phyloP scores from a whole-genome alignment of 2,329 filamentous ascomycete species.

The Botrytis cinerea region DNA sequence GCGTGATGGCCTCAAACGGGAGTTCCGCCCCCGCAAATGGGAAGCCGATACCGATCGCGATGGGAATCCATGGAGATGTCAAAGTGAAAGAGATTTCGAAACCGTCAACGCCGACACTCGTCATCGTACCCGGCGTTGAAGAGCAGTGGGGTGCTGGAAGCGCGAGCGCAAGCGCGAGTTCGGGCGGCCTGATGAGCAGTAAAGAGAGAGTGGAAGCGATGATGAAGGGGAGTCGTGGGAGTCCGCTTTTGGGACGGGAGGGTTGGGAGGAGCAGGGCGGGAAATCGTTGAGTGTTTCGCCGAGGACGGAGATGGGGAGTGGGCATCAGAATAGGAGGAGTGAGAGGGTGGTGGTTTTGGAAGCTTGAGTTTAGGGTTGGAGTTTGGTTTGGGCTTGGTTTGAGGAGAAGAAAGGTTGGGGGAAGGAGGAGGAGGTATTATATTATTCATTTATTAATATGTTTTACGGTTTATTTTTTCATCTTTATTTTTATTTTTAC shows the following conservation, averaged over 20 bases:
- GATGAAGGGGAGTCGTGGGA: slow-evolving; percentile 12
- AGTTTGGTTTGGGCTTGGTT: not conserved
- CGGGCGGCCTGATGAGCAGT: not conserved
- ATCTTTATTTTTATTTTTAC: not conserved
- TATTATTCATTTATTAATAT: not conserved
- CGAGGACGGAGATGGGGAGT: not conserved
- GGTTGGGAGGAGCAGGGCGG: not conserved
- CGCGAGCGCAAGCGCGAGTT: not conserved
- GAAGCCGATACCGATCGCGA: not conserved
- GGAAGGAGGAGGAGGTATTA: not conserved
- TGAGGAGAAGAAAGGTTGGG: too few species aligned
- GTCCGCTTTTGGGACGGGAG: not conserved
- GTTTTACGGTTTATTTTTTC: too few species aligned
- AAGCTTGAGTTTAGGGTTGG: not conserved
- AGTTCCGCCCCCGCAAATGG: too few species aligned
- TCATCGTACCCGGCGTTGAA: not conserved
- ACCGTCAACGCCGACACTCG: not conserved
- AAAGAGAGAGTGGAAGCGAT: not conserved
- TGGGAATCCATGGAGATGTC: not conserved
- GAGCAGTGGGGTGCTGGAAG: not conserved
- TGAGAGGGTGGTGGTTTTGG: slow-evolving; percentile 8
- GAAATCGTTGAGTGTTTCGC: not conserved
- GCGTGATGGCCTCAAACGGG: not conserved
- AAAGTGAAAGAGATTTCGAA: not conserved
- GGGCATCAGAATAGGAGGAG: slow-evolving; percentile 11